Conservation (phyloP, 768 basidiomycete genomes). For the Trichaptum fuscoviolaceum region DNA sequence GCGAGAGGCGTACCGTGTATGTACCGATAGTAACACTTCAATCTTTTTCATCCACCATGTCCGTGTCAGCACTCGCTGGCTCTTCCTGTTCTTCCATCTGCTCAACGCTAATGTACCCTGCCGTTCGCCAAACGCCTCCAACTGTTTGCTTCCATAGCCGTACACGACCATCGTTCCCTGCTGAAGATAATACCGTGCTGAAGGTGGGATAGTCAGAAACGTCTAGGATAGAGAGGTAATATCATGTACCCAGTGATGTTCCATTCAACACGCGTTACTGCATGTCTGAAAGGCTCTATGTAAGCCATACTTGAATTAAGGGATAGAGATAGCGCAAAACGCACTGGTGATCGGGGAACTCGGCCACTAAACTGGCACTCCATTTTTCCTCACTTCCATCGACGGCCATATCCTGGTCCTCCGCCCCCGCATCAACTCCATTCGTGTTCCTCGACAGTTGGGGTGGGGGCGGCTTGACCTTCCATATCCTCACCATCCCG, state of each 20-base stretch:
- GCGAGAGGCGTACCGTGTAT: not conserved
- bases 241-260: constrained; percentile 72
- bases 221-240: not conserved
- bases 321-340: constrained; percentile 15
- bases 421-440: constrained; percentile 14
- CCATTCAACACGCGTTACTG: constrained; percentile 88
- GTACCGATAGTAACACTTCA: constrained; percentile 14
- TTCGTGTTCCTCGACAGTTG: constrained; percentile 37
- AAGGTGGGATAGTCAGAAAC: constrained; percentile 1
- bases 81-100: constrained; percentile 49
- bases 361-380: constrained; percentile 72
- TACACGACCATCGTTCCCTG: constrained; percentile 79
- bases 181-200: constrained; percentile 78
- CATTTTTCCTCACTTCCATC: constrained; percentile 51
- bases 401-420: constrained; percentile 32
- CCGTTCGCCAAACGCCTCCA: constrained; percentile 79
- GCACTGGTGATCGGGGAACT: constrained; percentile 83
- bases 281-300: constrained; percentile 39
- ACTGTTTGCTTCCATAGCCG: constrained; percentile 82
- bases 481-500: constrained; percentile 88
- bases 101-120: constrained; percentile 78
- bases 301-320: not conserved
- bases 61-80: constrained; percentile 40
- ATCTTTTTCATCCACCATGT: constrained; percentile 45
- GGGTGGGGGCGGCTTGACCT: constrained; percentile 53